Percentiles rank a stretch among this genome's conserved stretches.
phyloP scores from a whole-genome alignment of 2,329 filamentous ascomycete species.

The Aureobasidium musti region DNA sequence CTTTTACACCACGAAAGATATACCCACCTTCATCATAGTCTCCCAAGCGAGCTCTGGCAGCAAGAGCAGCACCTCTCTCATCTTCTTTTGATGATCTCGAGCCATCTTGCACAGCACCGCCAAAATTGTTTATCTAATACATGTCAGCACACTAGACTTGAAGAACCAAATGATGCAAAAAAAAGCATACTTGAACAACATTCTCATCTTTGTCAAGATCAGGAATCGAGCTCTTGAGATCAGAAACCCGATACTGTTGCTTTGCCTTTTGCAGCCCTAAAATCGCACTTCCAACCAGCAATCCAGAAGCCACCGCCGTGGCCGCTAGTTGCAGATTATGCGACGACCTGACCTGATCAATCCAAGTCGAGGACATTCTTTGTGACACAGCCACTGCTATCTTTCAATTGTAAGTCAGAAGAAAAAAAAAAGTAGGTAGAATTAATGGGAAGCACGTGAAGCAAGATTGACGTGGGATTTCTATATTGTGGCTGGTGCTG shows the following conservation, averaged over 20 bases:
- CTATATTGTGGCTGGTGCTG: conserved; percentile 24
- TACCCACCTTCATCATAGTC: conserved; percentile 63
- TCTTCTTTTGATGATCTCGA: conserved; percentile 55
- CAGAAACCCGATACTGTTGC: conserved; percentile 57
- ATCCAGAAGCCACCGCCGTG: conserved; percentile 63
- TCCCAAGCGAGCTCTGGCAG: conserved; percentile 61
- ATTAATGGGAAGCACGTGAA: conserved; percentile 15
- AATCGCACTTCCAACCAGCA: conserved; percentile 55
- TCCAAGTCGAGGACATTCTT: conserved; percentile 52
- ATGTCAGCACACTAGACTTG: conserved; percentile 36
- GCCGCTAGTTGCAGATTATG: conserved; percentile 64
- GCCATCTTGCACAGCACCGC: conserved; percentile 52
- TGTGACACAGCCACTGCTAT: background rate
- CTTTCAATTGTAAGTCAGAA: background rate
- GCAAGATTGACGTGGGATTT: conserved; percentile 20
- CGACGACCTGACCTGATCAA: conserved; percentile 48
- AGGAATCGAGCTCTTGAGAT: conserved; percentile 64
- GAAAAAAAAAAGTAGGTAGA: background rate
- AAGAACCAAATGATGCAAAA: too few relatives aligned
- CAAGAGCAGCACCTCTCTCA: conserved; percentile 59
- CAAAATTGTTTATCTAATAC: conserved; percentile 62
- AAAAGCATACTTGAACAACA: conserved; percentile 55
- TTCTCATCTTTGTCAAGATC: conserved; percentile 54
- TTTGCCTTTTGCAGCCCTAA: conserved; percentile 59
- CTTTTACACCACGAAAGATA: background rate